These are phyloP conservation scores for Cryphonectria carpinicola DNA, from an alignment of 2,329 filamentous ascomycete species.

Conservation along the genomic window DNA sequence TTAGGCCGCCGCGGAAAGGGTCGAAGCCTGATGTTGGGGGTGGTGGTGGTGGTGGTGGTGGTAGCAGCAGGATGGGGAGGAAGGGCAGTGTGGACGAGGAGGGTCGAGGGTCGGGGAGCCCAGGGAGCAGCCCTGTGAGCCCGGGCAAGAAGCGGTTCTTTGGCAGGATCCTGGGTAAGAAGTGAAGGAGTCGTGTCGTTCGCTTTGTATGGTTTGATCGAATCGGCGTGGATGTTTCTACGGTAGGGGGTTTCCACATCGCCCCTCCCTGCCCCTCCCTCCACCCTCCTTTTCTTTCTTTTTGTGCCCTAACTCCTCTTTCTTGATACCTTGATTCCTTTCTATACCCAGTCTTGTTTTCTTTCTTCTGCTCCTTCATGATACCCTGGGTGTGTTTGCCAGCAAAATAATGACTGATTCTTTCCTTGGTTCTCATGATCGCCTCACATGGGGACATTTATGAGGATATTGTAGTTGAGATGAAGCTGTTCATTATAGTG, in stretches of 20 bases:
- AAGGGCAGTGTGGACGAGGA: constrained; percentile 17
- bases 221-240: neutral
- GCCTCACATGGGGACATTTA: too few species aligned
- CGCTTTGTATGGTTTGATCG: too few species aligned
- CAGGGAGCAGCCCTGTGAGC: neutral
- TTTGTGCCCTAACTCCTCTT: neutral
- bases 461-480: too few species aligned
- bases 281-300: neutral
- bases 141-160: constrained; percentile 21
- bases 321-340: neutral
- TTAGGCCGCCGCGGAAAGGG: constrained; percentile 20
- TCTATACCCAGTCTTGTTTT: neutral
- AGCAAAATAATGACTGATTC: neutral
- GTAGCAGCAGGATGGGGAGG: neutral
- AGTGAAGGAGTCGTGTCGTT: neutral
- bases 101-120: neutral
- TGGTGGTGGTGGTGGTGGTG: neutral
- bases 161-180: constrained; percentile 26
- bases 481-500: too few species aligned
- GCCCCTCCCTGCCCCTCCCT: too few species aligned
- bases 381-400: neutral
- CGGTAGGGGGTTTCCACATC: neutral
- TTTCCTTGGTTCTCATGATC: too few species aligned
- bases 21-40: constrained; percentile 10
- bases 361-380: neutral